Percentiles rank a stretch among this genome's conserved stretches.
phyloP scores from a whole-genome alignment of 2,329 filamentous ascomycete genomes.

The Claviceps sp. region DNA sequence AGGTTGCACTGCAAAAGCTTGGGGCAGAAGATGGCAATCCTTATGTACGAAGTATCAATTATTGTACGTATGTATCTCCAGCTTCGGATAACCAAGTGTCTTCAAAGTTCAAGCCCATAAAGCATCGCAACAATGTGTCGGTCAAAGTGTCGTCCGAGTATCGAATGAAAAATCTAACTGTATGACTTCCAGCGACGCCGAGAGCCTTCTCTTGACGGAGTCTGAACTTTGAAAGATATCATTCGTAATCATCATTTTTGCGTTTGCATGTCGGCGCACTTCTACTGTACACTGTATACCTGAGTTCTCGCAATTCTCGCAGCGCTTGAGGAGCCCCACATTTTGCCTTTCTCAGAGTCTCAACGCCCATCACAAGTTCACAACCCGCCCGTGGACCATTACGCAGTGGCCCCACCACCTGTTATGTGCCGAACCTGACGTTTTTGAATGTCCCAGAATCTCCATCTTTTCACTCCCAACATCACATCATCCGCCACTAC shows the following conservation, averaged over 20 bases:
- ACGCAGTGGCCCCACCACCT: conserved; percentile 24
- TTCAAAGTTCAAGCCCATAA: neutral
- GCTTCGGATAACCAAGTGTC: neutral
- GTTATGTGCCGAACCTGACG: conserved; percentile 20
- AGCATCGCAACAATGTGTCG: neutral
- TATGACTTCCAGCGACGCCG: no score
- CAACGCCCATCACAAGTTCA: neutral
- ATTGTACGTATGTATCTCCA: no score
- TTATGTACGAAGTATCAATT: no score
- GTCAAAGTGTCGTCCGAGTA: no score
- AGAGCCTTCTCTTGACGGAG: no score
- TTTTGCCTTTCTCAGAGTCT: neutral
- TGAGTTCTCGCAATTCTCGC: neutral
- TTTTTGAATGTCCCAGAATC: conserved; percentile 17
- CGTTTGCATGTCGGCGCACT: no score
- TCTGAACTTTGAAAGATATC: no score
- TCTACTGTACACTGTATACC: neutral
- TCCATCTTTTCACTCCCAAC: conserved; percentile 16
- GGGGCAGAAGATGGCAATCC: neutral
- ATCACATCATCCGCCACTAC: conserved; percentile 9
- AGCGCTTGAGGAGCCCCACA: neutral
- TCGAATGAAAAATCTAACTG: no score
- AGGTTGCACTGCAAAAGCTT: neutral
- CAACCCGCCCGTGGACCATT: conserved; percentile 14
- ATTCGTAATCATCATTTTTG: no score